Evolutionary conservation across 805 yeast genomes (phyloP), one percentile per base, ranked within the genome.

Genomic region (Candida sonorensis): DNA sequence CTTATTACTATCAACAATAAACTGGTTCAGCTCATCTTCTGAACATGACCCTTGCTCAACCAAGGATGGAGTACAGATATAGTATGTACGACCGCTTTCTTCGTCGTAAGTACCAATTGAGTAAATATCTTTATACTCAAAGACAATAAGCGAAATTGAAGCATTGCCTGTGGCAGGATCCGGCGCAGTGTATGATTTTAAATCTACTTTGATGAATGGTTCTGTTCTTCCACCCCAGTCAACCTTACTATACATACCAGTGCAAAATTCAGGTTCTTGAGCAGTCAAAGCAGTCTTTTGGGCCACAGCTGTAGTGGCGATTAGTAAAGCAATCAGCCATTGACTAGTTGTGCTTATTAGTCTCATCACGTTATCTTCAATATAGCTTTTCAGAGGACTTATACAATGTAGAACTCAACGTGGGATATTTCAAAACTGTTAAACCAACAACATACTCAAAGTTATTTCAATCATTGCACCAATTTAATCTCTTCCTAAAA

Each of bases 221-320:
- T 75, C 78, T 8, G 64, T 58, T 17, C 69, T 66, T 22, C 98
- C 98, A 30, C 86, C 81, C 88, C 94, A 84, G 50, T 88, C 94
- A 29, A 74, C 66, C 46, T 77, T 78, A 35, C 88, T 72, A 60
- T 90, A 90, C 77, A 90, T 81, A 22, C 98, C 98, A 4, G 87
- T 69, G 55, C 98, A 90, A 17, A 75, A 74, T 48, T 84, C 92
- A 12, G 78, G 65, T 30, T 71, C 60, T 9, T 48, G 57, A 11
- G 69, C 55, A 28, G 70, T 68, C 41, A 85, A 65, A 17, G 51
- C 50, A 19, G 69, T 80, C 49, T 61, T 56, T 42, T 66, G 69
- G 51, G 66, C 76, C 67, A 23, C 27, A 5, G 29, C 33, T 7
- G 46, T 31, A 5, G 41, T 36, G 11, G 35, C 35, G 4, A 35